A percentile compares a stretch with the other conserved stretches of the same genome.
phyloP scores from a whole-genome alignment of 805 yeast genomes.

The Hagleromyces aurorensis region DNA sequence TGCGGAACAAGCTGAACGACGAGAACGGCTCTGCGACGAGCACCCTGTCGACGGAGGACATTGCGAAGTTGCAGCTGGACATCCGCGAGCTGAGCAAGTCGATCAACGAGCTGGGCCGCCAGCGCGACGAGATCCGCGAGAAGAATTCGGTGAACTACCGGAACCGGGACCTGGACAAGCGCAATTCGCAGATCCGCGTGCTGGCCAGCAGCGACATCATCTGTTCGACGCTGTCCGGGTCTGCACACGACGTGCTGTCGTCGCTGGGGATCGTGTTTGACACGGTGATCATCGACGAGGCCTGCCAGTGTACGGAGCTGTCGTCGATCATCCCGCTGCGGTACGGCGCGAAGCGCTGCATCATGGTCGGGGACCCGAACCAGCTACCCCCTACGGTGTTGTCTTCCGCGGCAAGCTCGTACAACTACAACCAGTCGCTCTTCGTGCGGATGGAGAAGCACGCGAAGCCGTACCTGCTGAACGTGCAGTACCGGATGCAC shows the following conservation, averaged over 20 bases:
- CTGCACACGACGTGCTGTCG: conserved; percentile 83
- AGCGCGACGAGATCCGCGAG: conserved; percentile 75
- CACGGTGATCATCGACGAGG: conserved; percentile 92
- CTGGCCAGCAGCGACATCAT: conserved; percentile 72
- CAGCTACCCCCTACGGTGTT: conserved; percentile 96
- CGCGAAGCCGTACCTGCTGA: conserved; percentile 54
- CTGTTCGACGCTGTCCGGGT: conserved; percentile 87
- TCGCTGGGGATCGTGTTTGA: conserved; percentile 71
- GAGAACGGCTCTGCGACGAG: conserved; percentile 40
- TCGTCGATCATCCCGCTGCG: conserved; percentile 87
- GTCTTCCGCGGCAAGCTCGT: conserved; percentile 76
- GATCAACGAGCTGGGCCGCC: conserved; percentile 62
- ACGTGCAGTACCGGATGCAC: conserved; percentile 97
- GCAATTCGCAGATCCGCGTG: conserved; percentile 66
- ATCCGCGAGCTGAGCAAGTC: conserved; percentile 50
- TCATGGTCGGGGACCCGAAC: conserved; percentile 98
- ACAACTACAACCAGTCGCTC: conserved; percentile 80
- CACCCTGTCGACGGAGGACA: conserved; percentile 39
- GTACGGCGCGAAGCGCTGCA: conserved; percentile 83
- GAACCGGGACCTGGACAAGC: conserved; percentile 67
- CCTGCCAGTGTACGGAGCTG: conserved; percentile 92
- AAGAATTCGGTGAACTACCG: conserved; percentile 58
- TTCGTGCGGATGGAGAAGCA: conserved; percentile 87
- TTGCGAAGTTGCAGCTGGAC: conserved; percentile 40
- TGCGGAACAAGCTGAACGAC: conserved; percentile 36